phyloP scores from a whole-genome alignment of 208 protist genomes.

The Angomonas ambiguus region DNA sequence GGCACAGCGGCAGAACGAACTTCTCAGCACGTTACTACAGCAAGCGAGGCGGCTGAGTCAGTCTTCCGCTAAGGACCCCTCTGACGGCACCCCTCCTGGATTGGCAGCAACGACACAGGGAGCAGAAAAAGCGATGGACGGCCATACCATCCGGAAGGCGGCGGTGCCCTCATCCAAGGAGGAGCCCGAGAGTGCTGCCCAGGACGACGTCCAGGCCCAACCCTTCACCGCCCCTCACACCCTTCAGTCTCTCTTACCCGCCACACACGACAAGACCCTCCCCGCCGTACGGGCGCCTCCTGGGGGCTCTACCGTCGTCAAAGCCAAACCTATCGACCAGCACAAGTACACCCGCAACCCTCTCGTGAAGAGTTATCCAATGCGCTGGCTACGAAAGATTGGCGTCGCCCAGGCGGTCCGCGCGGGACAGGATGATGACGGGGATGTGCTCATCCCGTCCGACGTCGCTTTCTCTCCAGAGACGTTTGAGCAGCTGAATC shows the following conservation, averaged over 20 bases:
- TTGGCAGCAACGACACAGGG: not conserved
- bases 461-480: slow-evolving; percentile 3
- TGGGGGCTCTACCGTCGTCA: not conserved
- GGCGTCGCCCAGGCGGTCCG: slow-evolving; percentile 1
- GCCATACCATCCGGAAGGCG: not conserved
- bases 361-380: slow-evolving; percentile 13
- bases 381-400: slow-evolving; percentile 11
- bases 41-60: slow-evolving; percentile 1
- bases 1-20: slow-evolving; percentile 11
- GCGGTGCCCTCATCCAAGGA: not conserved
- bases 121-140: not conserved
- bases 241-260: slow-evolving; percentile 4
- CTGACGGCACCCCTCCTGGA: not conserved
- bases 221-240: slow-evolving; percentile 6
- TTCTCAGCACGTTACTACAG: not conserved
- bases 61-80: not conserved
- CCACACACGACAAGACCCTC: not conserved
- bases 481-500: not conserved
- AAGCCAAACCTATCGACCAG: not conserved
- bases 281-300: not conserved
- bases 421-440: not conserved
- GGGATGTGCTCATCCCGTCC: not conserved
- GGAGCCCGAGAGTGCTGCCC: not conserved
- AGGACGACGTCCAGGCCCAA: not conserved
- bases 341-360: slow-evolving; percentile 15